A percentile compares a stretch with the other conserved stretches of the same genome.
Evolutionary conservation across 768 basidiomycete species (phyloP).

Genomic region (Mrakia blollopis): DNA sequence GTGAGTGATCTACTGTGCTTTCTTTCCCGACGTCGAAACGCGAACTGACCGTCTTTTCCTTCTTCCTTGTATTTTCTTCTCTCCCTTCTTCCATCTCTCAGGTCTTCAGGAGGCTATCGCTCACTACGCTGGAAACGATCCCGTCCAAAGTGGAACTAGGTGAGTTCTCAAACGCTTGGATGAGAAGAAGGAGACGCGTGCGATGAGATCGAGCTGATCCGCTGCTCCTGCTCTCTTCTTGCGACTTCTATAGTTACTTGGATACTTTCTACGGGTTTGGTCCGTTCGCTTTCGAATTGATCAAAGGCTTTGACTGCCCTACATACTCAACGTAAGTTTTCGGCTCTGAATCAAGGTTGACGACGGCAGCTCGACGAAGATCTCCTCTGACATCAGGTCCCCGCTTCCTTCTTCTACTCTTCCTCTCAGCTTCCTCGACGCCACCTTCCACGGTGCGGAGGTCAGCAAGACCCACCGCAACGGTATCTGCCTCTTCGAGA

Average conservation of each 20-base stretch:
- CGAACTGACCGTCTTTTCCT: not conserved
- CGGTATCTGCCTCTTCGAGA: conserved; percentile 40
- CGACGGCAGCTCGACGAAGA: too few species aligned
- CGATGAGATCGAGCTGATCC: too few species aligned
- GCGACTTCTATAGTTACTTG: not conserved
- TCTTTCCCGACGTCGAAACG: not conserved
- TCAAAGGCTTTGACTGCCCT: conserved; percentile 43
- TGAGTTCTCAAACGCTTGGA: too few species aligned
- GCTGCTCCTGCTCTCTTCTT: too few species aligned
- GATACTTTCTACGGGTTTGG: conserved; percentile 35
- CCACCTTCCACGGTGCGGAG: conserved; percentile 41
- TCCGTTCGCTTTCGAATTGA: conserved; percentile 39
- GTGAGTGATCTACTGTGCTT: not conserved
- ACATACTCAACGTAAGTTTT: conserved; percentile 34
- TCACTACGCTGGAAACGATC: conserved; percentile 31
- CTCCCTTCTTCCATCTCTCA: conserved; percentile 38
- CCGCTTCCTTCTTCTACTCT: too few species aligned
- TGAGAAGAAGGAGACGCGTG: too few species aligned
- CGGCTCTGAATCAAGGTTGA: too few species aligned
- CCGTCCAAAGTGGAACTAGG: not conserved
- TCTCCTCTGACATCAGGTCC: too few species aligned
- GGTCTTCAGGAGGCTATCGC: conserved; percentile 38
- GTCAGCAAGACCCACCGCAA: conserved; percentile 39
- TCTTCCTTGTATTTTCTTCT: conserved; percentile 51
- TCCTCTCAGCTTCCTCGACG: conserved; percentile 35